Base-by-base conservation (phyloP, 768 basidiomycete genomes). In the Gymnopilus dilepis region DNA sequence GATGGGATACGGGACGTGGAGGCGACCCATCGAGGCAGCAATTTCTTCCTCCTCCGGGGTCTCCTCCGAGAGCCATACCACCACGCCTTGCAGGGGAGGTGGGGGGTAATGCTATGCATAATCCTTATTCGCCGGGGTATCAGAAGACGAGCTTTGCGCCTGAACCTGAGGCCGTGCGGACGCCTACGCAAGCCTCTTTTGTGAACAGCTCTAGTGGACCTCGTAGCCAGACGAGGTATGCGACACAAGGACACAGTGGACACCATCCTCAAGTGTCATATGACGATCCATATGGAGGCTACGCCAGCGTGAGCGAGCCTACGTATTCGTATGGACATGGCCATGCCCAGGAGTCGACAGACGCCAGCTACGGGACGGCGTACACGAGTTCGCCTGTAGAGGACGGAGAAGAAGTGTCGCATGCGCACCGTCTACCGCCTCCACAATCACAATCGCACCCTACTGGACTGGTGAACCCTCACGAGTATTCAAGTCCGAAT, bases 1-100 rank as follows among this genome's bases (percentile, higher is more conserved):
- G 67, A 12, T 76, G 76, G 77, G 75, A 78, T 21, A 63, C 47
- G 22, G 51, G 40, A 17, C 56, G 47, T 13, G 47, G 52, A 24
- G n/a, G 40, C 0, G 52, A 54, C 21, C 34, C 22, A 24, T 22
- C 52, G 21, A 54, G 12, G 12, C 31, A 21, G 17, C 34, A 54
- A 22, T 54, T 54, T 24, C 52, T 54, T 40, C 52, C 52, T 15
- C 6, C 4, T 0, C 31, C n/a, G 12, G 51, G 22, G 9, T n/a
- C n/a, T n/a, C 51, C 31, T 2, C 12, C 34, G 24, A 37, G 34
- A 15, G 22, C 42, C 9, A 48, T 47, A 50, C 45, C 47, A 9
- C 28, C 47, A 31, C 47, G 31, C 28, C 17, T 50, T 26, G 56
- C 17, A 21, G 38, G 17, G 22, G 17, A 54, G 22, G 21, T 21